Evolutionary conservation across 1,139 yeast species (phyloP), one percentile per base, ranked within the genome.

Genomic region (Hansenula sp.): DNA sequence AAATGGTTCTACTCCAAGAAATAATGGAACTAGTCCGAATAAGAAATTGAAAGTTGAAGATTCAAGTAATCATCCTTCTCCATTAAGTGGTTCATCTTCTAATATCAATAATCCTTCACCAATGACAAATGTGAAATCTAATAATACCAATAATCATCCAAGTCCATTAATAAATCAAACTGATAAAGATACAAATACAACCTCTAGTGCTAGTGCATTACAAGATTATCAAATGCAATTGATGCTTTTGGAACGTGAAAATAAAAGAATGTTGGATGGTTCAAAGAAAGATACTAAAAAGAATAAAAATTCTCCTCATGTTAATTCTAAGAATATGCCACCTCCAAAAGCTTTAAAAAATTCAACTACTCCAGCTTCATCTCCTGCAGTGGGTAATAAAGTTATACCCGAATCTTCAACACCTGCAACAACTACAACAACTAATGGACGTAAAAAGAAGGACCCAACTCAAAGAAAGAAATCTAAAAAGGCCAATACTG

Each of bases 141-240:
- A 17, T 4, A 29, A 19, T 18, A 14, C 31, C 11, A 18, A 18
- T 29, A 18, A 29, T 7, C 32, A 26, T 13, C 41, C 47, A 21
- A 48, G 50, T 21, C 48, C 52, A 16, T 39, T 47, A 9, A 42
- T 40, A 17, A 40, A 39, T 17, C 44, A 43, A 11, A 29, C 38
- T 11, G 37, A 38, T 11, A 32, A 38, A 21, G 44, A 38, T 4
- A 19, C 33, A 10, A 27, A 36, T 7, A 31, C 36, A 12, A 32
- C 39, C 18, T 40, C 55, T 12, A 51, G 56, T 12, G 49, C 55
- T 19, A 57, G 55, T 31, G 75, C 76, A 4, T 64, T 83, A 37
- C 84, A 80, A 47, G 90, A 83, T 57, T 84, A 84, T 59, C 92
- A 84, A 59, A 76, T 77, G 73, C 92, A 84, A 60, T 64, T 84